Base-by-base conservation (phyloP, 2,329 filamentous ascomycete genomes). In the Sphaerulina populicola region DNA sequence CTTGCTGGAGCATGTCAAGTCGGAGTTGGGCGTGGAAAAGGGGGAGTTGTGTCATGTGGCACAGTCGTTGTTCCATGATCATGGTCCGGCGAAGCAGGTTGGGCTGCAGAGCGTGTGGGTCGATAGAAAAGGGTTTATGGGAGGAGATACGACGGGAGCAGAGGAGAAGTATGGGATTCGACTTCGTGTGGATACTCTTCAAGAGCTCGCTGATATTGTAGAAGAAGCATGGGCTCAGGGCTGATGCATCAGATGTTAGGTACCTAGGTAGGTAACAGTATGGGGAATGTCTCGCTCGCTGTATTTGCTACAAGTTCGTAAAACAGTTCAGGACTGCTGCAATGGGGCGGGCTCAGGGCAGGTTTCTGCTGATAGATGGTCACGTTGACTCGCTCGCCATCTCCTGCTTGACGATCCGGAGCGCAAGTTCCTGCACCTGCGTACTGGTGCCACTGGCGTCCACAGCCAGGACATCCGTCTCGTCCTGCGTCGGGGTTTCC, bases 401-500 rank as follows among this genome's bases (percentile, higher is more conserved):
- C 14, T 70, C 63, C 23, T 60, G 57, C 52, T 71, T 66, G 3
- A 74, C 72, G 4, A 66, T 66, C 6, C 59, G 62, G 6, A 66
- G 52, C 12, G 72, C 72, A 48, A 72, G 60, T 31, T 60, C 49
- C 51, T 71, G 61, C 30, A 75, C 73, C 49, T 72, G 70, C 23
- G 56, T 57, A 44, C 65, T 62, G 27, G 58, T 64, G 9, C 72
- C 71, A 53, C 68, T 69, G 10, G 74, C 73, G 57, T 76, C 73
- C 43, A 76, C 68, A 18, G 66, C 66, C 48, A 74, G 57, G 2
- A 75, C 70, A 57, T 76, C 73, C 36, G 30, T 44, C 59, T 69
- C 67, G 15, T 87, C 80, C 41, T 72, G 69, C 46, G 76, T 76
- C 0, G 93, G 93, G 56, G 85, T 81, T 71, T 98, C 91, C n/a